Conservation (phyloP, 2,329 filamentous ascomycete species). For the Colletotrichum graminicola region DNA sequence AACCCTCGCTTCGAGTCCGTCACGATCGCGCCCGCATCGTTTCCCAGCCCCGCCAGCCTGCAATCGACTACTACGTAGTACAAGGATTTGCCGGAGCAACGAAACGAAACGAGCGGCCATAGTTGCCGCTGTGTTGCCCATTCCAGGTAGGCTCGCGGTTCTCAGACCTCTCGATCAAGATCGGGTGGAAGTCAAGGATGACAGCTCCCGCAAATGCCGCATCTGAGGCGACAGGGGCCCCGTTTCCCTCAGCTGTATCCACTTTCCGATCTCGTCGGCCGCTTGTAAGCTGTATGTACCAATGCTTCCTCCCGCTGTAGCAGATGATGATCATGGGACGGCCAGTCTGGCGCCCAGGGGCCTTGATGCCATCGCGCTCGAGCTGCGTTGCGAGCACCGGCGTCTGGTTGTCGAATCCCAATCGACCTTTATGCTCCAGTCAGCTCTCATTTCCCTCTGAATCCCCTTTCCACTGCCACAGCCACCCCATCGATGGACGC, state of each 20-base stretch:
- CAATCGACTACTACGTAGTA: constrained; percentile 23
- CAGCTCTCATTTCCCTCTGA: background rate
- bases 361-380: constrained; percentile 13
- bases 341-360: background rate
- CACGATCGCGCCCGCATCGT: constrained; percentile 3
- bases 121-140: constrained; percentile 17
- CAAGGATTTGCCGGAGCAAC: constrained; percentile 22
- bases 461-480: constrained; percentile 13
- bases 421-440: background rate
- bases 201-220: constrained; percentile 24
- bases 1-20: constrained; percentile 10
- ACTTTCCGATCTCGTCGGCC: constrained; percentile 22
- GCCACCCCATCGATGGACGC: constrained; percentile 16
- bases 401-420: background rate
- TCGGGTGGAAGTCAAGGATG: constrained; percentile 37
- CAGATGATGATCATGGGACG: constrained; percentile 21
- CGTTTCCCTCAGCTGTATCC: constrained; percentile 12
- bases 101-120: constrained; percentile 41
- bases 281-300: constrained; percentile 11
- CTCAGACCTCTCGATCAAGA: constrained; percentile 36
- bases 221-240: constrained; percentile 23
- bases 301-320: background rate
- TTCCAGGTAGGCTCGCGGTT: constrained; percentile 26
- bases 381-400: constrained; percentile 16
- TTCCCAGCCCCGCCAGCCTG: constrained; percentile 22